phyloP scores from a whole-genome alignment of 78 protist genomes.

The Cavenderia fasciculata region DNA sequence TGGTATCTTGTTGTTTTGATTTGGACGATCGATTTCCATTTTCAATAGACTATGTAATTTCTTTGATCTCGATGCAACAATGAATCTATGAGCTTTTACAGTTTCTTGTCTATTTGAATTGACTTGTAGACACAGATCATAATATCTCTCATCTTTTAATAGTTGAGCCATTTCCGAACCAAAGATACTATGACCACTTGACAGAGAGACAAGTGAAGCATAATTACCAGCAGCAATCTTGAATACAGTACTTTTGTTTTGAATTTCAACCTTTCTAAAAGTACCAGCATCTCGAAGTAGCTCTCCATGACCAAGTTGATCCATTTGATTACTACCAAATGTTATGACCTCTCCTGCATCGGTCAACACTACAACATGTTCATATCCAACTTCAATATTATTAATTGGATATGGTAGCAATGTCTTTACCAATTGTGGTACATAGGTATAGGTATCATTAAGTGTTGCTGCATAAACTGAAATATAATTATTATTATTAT shows the following conservation, averaged over 20 bases:
- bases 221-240: conserved; percentile 52
- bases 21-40: background rate
- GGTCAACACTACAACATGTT: conserved; percentile 23
- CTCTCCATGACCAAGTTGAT: conserved; percentile 40
- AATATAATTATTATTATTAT: background rate
- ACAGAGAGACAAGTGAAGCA: conserved; percentile 16
- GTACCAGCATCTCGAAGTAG: background rate
- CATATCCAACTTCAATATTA: conserved; percentile 29
- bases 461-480: background rate
- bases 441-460: background rate
- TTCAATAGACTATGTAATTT: background rate
- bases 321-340: background rate
- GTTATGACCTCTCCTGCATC: conserved; percentile 53
- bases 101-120: background rate
- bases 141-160: background rate
- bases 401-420: conserved; percentile 23
- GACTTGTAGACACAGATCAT: conserved; percentile 5
- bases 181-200: conserved; percentile 31
- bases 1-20: background rate
- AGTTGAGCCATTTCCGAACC: conserved; percentile 33
- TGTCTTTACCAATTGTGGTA: background rate
- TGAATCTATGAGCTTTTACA: background rate
- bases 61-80: conserved; percentile 34
- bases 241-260: background rate
- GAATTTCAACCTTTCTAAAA: conserved; percentile 9